phyloP scores from a whole-genome alignment of 371 early-diverging fungal genomes.

The Phascolomyces articulosus region DNA sequence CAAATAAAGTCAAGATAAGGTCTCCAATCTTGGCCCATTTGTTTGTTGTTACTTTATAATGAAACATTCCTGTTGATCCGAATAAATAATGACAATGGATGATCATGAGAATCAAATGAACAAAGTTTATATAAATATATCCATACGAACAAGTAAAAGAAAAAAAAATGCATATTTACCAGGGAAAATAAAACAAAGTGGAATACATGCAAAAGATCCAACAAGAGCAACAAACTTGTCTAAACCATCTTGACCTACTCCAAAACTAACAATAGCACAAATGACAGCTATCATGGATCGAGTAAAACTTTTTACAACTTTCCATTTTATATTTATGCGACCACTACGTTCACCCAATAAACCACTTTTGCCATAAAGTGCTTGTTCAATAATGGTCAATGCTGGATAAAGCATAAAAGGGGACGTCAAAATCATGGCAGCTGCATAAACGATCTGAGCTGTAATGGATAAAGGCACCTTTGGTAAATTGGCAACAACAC shows the following conservation, averaged over 20 bases:
- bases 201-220: constrained; percentile 47
- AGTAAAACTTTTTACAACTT: constrained; percentile 69
- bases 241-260: constrained; percentile 61
- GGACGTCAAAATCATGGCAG: constrained; percentile 77
- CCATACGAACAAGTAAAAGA: too few species aligned
- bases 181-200: constrained; percentile 51
- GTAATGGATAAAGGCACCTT: constrained; percentile 47
- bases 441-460: constrained; percentile 72
- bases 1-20: constrained; percentile 52
- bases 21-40: constrained; percentile 41
- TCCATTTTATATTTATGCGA: constrained; percentile 36
- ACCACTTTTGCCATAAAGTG: constrained; percentile 20
- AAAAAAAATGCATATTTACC: constrained; percentile 29
- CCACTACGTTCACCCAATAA: constrained; percentile 46
- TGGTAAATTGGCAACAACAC: constrained; percentile 73
- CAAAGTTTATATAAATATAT: too few species aligned
- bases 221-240: constrained; percentile 77
- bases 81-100: not conserved
- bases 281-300: constrained; percentile 55
- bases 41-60: constrained; percentile 54
- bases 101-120: too few species aligned
- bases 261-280: constrained; percentile 66
- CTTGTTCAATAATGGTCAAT: constrained; percentile 68
- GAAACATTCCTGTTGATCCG: constrained; percentile 55
- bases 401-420: constrained; percentile 83